These are phyloP conservation scores for Pseudisothecium myosuroides DNA, from an alignment of 225 moss, liverwort and hornwort species.

Conservation along the genomic window DNA sequence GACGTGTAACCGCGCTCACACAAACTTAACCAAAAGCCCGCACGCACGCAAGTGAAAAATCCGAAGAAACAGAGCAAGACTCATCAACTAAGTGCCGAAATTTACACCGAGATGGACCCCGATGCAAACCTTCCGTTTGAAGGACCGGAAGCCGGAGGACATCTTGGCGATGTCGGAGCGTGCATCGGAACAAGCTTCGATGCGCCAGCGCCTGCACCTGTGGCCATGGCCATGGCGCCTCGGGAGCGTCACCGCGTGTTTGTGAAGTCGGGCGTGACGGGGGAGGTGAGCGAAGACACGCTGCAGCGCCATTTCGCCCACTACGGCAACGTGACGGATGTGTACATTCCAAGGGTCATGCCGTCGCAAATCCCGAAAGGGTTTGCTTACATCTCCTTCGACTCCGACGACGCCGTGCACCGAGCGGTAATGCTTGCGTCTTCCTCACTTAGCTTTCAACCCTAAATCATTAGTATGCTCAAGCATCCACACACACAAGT, in stretches of 20 bases:
- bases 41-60: not conserved
- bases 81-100: not conserved
- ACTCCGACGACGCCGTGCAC: conserved; percentile 58
- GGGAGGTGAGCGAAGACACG: conserved; percentile 46
- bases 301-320: conserved; percentile 53
- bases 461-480: not conserved
- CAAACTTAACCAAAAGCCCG: not conserved
- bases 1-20: not conserved
- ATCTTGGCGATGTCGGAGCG: not conserved
- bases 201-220: not conserved
- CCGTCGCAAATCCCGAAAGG: conserved; percentile 63
- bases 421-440: conserved; percentile 14
- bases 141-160: not conserved
- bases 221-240: not conserved
- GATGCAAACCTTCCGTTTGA: not conserved
- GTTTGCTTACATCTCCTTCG: conserved; percentile 71
- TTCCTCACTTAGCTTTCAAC: not conserved
- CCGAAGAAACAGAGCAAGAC: not conserved
- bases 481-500: not conserved
- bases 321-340: conserved; percentile 62
- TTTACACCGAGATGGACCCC: not conserved
- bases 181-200: not conserved
- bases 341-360: conserved; percentile 62
- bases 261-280: conserved; percentile 72
- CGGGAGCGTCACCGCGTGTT: conserved; percentile 71